These are phyloP conservation scores for Neofusicoccum laricinum DNA, from an alignment of 2,329 filamentous ascomycete genomes.

Conservation along the genomic window DNA sequence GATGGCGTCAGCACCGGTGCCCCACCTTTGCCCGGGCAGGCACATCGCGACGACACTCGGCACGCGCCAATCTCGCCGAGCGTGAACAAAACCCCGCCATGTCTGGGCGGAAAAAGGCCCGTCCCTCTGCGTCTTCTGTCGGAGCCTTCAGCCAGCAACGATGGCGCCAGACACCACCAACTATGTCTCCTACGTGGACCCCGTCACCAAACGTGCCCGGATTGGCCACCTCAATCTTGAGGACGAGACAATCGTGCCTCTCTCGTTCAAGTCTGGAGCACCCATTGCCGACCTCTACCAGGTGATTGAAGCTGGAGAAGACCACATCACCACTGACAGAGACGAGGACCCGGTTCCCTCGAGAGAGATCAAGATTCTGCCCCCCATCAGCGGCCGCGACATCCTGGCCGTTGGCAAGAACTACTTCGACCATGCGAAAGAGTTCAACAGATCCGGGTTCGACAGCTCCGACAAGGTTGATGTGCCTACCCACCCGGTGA, in stretches of 20 bases:
- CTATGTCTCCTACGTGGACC: background rate
- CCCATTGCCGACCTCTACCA: conserved; percentile 49
- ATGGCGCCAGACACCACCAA: background rate
- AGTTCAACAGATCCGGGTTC: conserved; percentile 56
- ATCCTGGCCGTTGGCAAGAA: conserved; percentile 58
- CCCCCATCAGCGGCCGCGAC: conserved; percentile 50
- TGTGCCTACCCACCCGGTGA: conserved; percentile 53
- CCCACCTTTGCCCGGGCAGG: background rate
- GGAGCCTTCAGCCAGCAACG: background rate
- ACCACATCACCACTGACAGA: conserved; percentile 27
- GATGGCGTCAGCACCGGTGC: background rate
- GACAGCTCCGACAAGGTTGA: conserved; percentile 56
- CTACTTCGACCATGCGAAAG: conserved; percentile 56
- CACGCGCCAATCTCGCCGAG: background rate
- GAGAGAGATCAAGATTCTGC: conserved; percentile 41
- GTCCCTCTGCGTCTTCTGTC: background rate
- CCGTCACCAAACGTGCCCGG: conserved; percentile 20
- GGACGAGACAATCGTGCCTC: conserved; percentile 39
- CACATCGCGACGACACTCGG: background rate
- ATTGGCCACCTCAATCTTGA: conserved; percentile 44
- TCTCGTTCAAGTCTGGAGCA: conserved; percentile 48
- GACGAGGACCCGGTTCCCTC: conserved; percentile 24
- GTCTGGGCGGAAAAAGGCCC: background rate
- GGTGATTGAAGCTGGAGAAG: conserved; percentile 48
- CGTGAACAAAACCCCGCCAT: background rate